Percentiles rank a stretch among this genome's conserved stretches.
These are phyloP conservation scores for Stramenopiles sp. DNA, from an alignment of 352 stramenopile species.

Conservation along the genomic window DNA sequence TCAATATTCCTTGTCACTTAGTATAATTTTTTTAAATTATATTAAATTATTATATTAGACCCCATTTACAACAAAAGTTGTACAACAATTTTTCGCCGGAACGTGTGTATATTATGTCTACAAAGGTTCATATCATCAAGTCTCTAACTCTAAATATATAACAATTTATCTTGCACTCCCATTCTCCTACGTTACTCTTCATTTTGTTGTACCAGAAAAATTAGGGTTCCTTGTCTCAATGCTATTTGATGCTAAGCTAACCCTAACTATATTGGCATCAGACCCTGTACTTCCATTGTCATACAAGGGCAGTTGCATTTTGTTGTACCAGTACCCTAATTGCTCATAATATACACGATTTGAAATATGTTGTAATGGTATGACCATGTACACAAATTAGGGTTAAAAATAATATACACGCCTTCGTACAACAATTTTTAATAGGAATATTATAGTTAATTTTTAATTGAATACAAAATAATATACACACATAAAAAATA, in stretches of 20 bases:
- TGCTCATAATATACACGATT: not conserved
- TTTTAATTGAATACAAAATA: not conserved
- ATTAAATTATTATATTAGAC: not conserved
- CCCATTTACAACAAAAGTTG: slow-evolving; percentile 8
- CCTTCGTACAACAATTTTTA: not conserved
- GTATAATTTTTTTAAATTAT: not conserved
- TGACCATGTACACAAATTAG: too few species aligned
- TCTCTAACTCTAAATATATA: not conserved
- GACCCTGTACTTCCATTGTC: not conserved
- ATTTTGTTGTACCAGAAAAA: slow-evolving; percentile 10
- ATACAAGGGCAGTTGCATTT: not conserved
- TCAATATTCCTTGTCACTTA: too few species aligned
- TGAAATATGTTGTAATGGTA: not conserved
- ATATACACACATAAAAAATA: not conserved
- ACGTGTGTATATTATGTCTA: not conserved
- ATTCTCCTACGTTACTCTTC: slow-evolving; percentile 4
- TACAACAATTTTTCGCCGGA: not conserved
- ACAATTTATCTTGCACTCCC: not conserved
- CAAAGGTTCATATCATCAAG: not conserved
- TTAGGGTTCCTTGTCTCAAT: not conserved
- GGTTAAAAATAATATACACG: not conserved
- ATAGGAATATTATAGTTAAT: not conserved
- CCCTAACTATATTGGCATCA: not conserved
- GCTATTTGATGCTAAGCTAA: slow-evolving; percentile 6
- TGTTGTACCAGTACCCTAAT: slow-evolving; percentile 8